Evolutionary conservation across 805 yeast species (phyloP).

Genomic region (Cyberlindnera bimundalis): DNA sequence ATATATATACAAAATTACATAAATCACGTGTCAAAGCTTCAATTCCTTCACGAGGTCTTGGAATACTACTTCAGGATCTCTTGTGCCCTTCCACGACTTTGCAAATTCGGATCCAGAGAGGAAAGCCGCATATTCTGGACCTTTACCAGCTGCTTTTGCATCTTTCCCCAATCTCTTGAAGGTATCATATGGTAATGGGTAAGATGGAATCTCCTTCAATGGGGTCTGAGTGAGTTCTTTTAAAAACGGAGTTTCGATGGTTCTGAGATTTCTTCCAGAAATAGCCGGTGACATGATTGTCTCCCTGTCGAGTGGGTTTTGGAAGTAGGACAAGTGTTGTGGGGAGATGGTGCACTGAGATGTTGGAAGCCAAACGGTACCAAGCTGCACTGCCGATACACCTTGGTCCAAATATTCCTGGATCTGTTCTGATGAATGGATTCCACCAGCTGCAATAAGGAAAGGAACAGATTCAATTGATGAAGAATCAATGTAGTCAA

Average conservation of each 20-base stretch:
- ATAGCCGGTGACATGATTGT: constrained; percentile 28
- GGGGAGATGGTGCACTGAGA: constrained; percentile 18
- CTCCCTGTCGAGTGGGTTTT: constrained; percentile 21
- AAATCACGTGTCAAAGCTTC: too few relatives aligned
- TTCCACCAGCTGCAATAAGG: constrained; percentile 54
- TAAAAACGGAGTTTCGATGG: constrained; percentile 25
- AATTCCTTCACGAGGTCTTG: constrained; percentile 4
- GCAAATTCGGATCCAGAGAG: constrained; percentile 20
- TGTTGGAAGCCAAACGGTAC: constrained; percentile 44
- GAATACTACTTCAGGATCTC: constrained; percentile 17
- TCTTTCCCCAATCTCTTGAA: constrained; percentile 20
- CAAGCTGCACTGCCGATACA: constrained; percentile 53
- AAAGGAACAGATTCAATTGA: constrained; percentile 19
- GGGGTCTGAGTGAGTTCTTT: constrained; percentile 11
- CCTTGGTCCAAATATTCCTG: constrained; percentile 36
- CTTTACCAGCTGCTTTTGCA: background rate
- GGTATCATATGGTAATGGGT: constrained; percentile 27
- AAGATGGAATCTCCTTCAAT: constrained; percentile 18
- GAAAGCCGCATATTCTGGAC: constrained; percentile 12
- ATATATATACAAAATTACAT: too few relatives aligned
- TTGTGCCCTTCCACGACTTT: constrained; percentile 19
- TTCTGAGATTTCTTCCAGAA: constrained; percentile 27
- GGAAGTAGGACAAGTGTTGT: constrained; percentile 13
- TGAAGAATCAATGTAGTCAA: constrained; percentile 16
- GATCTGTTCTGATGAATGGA: constrained; percentile 34